These are phyloP conservation scores for Parastagonospora nodorum DNA, from an alignment of 2,329 filamentous ascomycete species.

Conservation along the genomic window DNA sequence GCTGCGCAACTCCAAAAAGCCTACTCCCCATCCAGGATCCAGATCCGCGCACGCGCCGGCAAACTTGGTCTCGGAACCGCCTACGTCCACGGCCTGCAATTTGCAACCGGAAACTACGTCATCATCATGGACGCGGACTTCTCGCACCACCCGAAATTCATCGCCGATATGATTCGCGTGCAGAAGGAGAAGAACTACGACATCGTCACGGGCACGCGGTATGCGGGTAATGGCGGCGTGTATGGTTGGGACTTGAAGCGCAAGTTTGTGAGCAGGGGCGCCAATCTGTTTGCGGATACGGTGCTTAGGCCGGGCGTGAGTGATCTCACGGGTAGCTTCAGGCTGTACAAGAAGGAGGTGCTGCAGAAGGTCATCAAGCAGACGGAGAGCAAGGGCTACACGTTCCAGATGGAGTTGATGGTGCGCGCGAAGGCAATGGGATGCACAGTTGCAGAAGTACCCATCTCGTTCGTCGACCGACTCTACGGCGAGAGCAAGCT, in stretches of 20 bases:
- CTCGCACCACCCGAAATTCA: constrained; percentile 98
- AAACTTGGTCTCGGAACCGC: constrained; percentile 97
- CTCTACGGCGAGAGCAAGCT: constrained; percentile 96
- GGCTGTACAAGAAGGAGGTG: constrained; percentile 90
- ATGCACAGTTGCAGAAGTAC: constrained; percentile 90
- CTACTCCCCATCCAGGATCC: constrained; percentile 75
- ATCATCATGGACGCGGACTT: constrained; percentile 99
- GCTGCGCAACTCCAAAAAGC: constrained; percentile 87
- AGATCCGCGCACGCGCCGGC: constrained; percentile 85
- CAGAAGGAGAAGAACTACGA: constrained; percentile 84
- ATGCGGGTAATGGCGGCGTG: constrained; percentile 83
- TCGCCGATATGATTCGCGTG: constrained; percentile 85
- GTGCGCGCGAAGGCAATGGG: constrained; percentile 96
- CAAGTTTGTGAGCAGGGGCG: constrained; percentile 78
- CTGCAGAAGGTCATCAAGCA: constrained; percentile 86
- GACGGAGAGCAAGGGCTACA: constrained; percentile 96
- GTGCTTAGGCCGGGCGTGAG: constrained; percentile 91
- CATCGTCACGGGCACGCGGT: constrained; percentile 95
- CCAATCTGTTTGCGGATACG: constrained; percentile 95
- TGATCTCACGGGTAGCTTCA: constrained; percentile 92
- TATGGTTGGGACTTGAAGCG: constrained; percentile 94
- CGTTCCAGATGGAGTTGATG: constrained; percentile 99
- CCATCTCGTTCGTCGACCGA: constrained; percentile 90
- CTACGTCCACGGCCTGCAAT: constrained; percentile 93
- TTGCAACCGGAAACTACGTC: constrained; percentile 88